These are phyloP conservation scores for Cystobasidium sp. DNA, from an alignment of 1,284 basidiomycete species.

Conservation along the genomic window DNA sequence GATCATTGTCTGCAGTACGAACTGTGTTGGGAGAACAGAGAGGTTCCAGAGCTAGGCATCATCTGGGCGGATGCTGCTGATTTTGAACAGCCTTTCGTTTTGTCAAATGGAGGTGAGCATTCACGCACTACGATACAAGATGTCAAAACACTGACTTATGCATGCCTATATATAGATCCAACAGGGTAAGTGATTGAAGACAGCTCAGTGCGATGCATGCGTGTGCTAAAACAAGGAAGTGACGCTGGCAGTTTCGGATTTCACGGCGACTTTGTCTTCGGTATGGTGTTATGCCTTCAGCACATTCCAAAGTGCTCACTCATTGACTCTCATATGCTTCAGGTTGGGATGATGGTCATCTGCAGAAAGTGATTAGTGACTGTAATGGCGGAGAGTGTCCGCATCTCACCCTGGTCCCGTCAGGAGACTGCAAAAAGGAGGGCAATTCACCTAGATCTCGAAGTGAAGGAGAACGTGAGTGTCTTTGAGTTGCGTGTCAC, in stretches of 20 bases:
- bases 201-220: no score
- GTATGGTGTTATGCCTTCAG: background rate
- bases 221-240: background rate
- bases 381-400: conserved; percentile 2
- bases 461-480: conserved; percentile 17
- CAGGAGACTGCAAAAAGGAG: background rate
- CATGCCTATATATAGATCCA: background rate
- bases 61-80: conserved; percentile 20
- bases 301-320: background rate
- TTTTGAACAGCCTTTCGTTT: conserved; percentile 21
- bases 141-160: background rate
- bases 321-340: background rate
- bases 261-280: conserved; percentile 6
- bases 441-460: conserved; percentile 10
- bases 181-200: background rate
- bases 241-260: conserved; percentile 7
- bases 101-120: conserved; percentile 20
- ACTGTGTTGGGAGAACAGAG: conserved; percentile 11
- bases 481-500: background rate
- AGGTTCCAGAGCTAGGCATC: conserved; percentile 10
- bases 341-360: conserved; percentile 23
- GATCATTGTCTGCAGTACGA: conserved; percentile 4
- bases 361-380: conserved; percentile 20
- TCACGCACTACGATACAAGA: no score
- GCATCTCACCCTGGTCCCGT: conserved; percentile 9